Evolutionary conservation across 805 yeast genomes (phyloP).

Genomic region (Maudiozyma barnettii): DNA sequence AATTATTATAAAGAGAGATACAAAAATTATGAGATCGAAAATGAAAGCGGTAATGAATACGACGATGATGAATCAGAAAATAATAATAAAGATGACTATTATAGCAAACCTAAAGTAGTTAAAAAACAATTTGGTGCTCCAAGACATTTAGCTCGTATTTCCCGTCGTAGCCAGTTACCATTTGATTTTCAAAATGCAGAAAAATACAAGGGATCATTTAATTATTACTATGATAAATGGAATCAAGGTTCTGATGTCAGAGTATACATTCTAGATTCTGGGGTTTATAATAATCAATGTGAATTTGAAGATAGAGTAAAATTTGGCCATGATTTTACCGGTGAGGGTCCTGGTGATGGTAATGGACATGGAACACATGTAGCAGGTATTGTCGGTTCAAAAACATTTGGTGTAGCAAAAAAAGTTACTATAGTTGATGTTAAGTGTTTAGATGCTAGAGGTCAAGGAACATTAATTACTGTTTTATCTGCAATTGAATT

Average conservation of each 20-base stretch:
- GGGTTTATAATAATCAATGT: slow-evolving; percentile 53
- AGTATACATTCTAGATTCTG: slow-evolving; percentile 80
- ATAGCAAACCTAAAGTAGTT: neutral
- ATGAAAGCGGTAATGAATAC: slow-evolving; percentile 4
- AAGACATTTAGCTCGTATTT: slow-evolving; percentile 56
- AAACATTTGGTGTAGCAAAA: slow-evolving; percentile 76
- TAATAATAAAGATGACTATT: slow-evolving; percentile 15
- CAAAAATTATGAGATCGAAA: slow-evolving; percentile 5
- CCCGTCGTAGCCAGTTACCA: slow-evolving; percentile 38
- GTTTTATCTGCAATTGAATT: slow-evolving; percentile 60
- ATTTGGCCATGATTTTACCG: slow-evolving; percentile 53
- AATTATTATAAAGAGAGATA: neutral
- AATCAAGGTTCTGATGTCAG: slow-evolving; percentile 50
- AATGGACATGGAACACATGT: slow-evolving; percentile 92
- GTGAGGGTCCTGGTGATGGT: slow-evolving; percentile 53
- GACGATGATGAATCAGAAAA: neutral
- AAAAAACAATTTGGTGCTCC: slow-evolving; percentile 42
- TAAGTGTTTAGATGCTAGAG: slow-evolving; percentile 58
- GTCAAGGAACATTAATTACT: slow-evolving; percentile 61
- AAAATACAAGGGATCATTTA: slow-evolving; percentile 20
- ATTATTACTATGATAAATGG: slow-evolving; percentile 40
- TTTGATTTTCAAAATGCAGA: slow-evolving; percentile 12
- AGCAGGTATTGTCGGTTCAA: slow-evolving; percentile 79
- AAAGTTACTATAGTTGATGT: slow-evolving; percentile 54
- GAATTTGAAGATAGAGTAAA: slow-evolving; percentile 55